A percentile compares a stretch with the other conserved stretches of the same genome.
phyloP scores from a whole-genome alignment of 1,284 basidiomycete genomes.

The Rhodotorula sp. region DNA sequence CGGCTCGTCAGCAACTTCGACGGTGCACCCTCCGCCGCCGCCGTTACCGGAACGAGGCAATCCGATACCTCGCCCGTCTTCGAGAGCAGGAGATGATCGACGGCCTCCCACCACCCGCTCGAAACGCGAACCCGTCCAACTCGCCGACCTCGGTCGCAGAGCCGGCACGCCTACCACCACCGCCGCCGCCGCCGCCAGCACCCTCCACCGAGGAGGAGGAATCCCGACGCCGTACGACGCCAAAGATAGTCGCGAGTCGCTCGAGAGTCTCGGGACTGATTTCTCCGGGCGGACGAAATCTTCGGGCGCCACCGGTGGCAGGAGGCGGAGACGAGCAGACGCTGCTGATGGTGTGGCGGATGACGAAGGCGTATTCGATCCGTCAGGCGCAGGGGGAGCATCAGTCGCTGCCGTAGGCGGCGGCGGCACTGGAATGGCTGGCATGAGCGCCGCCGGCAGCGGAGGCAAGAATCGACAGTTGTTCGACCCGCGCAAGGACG shows the following conservation, averaged over 20 bases:
- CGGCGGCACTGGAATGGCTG: not conserved
- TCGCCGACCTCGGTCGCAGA: constrained; percentile 27
- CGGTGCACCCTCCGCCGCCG: not conserved
- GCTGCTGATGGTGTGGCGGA: constrained; percentile 5
- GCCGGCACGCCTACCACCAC: not conserved
- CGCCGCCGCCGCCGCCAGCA: not conserved
- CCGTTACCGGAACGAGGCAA: not conserved
- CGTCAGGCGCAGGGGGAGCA: not conserved
- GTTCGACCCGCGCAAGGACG: constrained; percentile 78
- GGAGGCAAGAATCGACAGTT: constrained; percentile 57
- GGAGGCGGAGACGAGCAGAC: constrained; percentile 3
- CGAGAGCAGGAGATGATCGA: not conserved
- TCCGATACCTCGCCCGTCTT: not conserved
- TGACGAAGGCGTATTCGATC: not conserved
- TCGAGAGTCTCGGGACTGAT: constrained; percentile 33
- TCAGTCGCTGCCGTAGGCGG: too few species aligned
- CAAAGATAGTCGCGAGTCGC: constrained; percentile 29
- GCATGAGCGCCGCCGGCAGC: not conserved
- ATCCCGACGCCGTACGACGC: not conserved
- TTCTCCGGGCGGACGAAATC: constrained; percentile 23
- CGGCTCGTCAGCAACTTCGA: not conserved
- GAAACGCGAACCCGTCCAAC: constrained; percentile 34
- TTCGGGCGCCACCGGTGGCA: constrained; percentile 8
- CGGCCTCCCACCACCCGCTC: constrained; percentile 5
- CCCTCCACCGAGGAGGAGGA: not conserved